These are phyloP conservation scores for Macrophomina tecta DNA, from an alignment of 2,329 filamentous ascomycete genomes.

Conservation along the genomic window DNA sequence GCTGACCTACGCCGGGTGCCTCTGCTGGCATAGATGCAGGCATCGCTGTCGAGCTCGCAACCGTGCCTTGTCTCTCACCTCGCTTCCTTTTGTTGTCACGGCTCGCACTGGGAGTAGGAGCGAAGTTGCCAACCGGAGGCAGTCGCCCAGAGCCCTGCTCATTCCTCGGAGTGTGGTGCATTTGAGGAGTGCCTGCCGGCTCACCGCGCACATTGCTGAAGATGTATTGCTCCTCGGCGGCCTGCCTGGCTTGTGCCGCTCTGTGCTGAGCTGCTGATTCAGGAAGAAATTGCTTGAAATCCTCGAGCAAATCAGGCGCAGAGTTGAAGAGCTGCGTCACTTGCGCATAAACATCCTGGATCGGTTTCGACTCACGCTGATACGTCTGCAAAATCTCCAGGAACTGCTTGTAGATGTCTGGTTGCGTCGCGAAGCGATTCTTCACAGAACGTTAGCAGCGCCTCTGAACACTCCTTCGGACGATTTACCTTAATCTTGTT, in stretches of 20 bases:
- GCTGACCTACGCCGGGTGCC: constrained; percentile 32
- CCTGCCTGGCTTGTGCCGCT: constrained; percentile 59
- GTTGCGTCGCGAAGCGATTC: constrained; percentile 96
- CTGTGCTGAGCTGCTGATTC: constrained; percentile 75
- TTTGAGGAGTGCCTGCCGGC: constrained; percentile 50
- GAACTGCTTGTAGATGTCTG: constrained; percentile 99
- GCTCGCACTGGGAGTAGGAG: constrained; percentile 78
- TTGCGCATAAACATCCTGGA: constrained; percentile 97
- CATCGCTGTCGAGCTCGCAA: constrained; percentile 48
- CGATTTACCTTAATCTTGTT: constrained; percentile 96
- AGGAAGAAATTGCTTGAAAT: constrained; percentile 98
- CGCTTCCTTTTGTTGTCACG: constrained; percentile 90
- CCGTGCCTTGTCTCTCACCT: constrained; percentile 63
- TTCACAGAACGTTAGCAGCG: constrained; percentile 44
- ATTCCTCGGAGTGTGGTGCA: constrained; percentile 56
- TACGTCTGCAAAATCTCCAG: constrained; percentile 98
- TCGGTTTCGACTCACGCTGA: constrained; percentile 96
- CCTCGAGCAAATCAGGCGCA: constrained; percentile 91
- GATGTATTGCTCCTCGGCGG: constrained; percentile 71
- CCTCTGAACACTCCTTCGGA: neutral
- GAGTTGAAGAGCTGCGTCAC: constrained; percentile 93
- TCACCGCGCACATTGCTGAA: constrained; percentile 69
- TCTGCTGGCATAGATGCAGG: constrained; percentile 43
- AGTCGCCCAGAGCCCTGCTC: constrained; percentile 57
- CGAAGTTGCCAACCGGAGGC: constrained; percentile 94